Base-by-base conservation (phyloP, 169 alveolate species). In the Theileria equi region DNA sequence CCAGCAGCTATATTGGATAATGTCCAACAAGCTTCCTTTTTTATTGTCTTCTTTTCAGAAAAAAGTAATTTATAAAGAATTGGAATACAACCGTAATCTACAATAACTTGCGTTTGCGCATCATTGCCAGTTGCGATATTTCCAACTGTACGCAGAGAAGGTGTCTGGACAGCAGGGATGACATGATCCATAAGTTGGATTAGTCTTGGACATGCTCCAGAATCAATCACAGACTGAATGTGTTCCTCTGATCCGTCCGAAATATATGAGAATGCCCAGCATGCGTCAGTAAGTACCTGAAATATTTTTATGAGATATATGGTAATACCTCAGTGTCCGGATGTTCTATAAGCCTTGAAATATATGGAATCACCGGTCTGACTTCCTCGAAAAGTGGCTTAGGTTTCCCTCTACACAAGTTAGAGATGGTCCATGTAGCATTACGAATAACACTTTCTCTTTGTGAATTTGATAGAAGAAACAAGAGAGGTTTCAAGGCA, bases 11-110 rank as follows among this genome's bases (percentile, higher is more conserved):
- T 92, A 74, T 97, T 97, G 13, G 98, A 91, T 17, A 96, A 76
- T 3, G 98, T 89, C 99, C 99, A 97, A 74, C 98, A 95, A 19
- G 97, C 98, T 79, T 97, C 99, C 89, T 95, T 97, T 65, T 94
- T 92, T 10, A 96, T 89, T 21, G 95, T 80, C 81, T 91, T 93
- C 84, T 92, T 93, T 21, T 92, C 88, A 32, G 96, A 88, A 45
- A 84, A 84, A 31, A 96, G 66, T 32, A 95, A 89, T 50, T 74
- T 79, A 47, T 88, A 76, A 52, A 97, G 78, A 38, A 80, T 58
- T 1, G 90, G 92, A 16, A 95, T 89, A 21, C 95, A 95, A n/a
- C 97, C 98, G 55, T 91, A 85, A 40, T 92, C 89, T 13, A 97
- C 82, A 52, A 95, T 95, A 35, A 82, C 83, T 70, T 95, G 95